Conservation (phyloP, 129 eudicot genomes). For the Helianthus tuberosus region DNA sequence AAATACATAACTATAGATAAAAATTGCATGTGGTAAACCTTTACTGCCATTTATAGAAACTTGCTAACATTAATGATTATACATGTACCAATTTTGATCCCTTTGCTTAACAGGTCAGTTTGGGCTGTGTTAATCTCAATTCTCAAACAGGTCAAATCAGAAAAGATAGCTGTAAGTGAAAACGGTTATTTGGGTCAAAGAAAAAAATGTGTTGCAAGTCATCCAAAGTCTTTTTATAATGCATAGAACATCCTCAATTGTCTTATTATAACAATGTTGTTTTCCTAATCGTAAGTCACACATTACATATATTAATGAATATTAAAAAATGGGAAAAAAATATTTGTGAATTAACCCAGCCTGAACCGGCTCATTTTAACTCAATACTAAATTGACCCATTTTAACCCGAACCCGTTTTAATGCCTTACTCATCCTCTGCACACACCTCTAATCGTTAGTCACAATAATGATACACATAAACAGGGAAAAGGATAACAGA, state of each 20-base stretch:
- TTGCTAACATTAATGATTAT: background rate
- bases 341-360: background rate
- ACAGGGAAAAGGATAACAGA: background rate
- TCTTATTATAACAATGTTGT: background rate
- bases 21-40: background rate
- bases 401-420: background rate
- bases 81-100: background rate
- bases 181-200: background rate
- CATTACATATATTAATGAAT: background rate
- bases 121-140: background rate
- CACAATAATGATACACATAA: background rate
- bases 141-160: background rate
- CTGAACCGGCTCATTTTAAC: background rate
- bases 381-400: background rate
- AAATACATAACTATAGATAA: background rate
- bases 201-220: background rate
- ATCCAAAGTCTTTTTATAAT: background rate
- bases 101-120: background rate
- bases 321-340: background rate
- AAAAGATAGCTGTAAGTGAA: background rate
- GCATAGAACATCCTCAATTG: background rate
- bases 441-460: too few relatives aligned
- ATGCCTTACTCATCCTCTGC: background rate
- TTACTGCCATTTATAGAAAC: slow-evolving; percentile 1
- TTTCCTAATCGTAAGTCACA: background rate